Evolutionary conservation across 257 asterid genomes (phyloP).

Genomic region (Rauvolfia tetraphylla): DNA sequence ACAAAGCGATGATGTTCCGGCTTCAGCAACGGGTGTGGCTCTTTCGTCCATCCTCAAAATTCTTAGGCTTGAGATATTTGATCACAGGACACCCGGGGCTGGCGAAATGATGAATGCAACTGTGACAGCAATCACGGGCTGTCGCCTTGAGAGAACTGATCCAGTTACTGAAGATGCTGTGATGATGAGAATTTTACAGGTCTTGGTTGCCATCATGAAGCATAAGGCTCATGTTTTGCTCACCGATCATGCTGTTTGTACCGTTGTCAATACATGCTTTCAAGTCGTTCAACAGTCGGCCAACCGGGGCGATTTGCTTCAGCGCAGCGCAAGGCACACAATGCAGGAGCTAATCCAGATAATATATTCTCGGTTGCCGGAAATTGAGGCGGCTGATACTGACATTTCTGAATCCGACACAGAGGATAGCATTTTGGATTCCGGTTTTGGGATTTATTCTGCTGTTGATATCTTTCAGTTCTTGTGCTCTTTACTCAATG

Average conservation of each 20-base stretch:
- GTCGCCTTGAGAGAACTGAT: constrained; percentile 74
- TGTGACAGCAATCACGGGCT: constrained; percentile 57
- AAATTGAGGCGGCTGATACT: constrained; percentile 70
- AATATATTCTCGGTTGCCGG: constrained; percentile 63
- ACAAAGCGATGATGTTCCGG: constrained; percentile 79
- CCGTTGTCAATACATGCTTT: constrained; percentile 80
- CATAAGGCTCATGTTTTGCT: constrained; percentile 65
- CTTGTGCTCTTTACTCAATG: constrained; percentile 81
- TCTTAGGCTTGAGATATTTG: constrained; percentile 60
- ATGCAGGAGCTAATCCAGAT: constrained; percentile 87
- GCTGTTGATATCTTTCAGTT: constrained; percentile 86
- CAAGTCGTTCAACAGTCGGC: constrained; percentile 88
- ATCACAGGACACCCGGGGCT: constrained; percentile 58
- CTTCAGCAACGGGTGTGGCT: constrained; percentile 69
- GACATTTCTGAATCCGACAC: constrained; percentile 85
- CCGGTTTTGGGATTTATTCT: constrained; percentile 72
- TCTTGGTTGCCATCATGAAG: constrained; percentile 60
- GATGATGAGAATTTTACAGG: constrained; percentile 77
- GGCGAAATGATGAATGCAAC: constrained; percentile 50
- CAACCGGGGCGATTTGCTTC: constrained; percentile 65
- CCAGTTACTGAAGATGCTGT: constrained; percentile 64
- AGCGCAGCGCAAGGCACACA: constrained; percentile 71
- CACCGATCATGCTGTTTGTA: constrained; percentile 74
- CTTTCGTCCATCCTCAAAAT: constrained; percentile 77
- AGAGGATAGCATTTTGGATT: constrained; percentile 62